Evolutionary conservation across 2,329 filamentous ascomycete species (phyloP), one percentile per base, ranked within the genome.

Genomic region (Helicocarpus griseus): DNA sequence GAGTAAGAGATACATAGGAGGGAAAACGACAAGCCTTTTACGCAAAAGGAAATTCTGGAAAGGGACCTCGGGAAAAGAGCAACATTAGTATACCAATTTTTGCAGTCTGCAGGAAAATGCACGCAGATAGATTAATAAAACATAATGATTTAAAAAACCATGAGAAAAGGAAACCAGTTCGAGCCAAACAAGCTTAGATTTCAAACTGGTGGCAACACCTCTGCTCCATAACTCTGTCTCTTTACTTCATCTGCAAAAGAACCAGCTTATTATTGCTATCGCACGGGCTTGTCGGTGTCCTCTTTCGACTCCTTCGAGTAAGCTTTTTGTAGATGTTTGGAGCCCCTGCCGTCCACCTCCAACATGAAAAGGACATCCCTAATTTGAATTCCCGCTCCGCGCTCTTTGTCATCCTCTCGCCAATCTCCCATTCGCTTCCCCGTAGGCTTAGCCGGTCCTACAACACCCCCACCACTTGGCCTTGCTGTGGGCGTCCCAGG

Each of bases 361-460:
- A 96, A 75, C 54, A 87, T 86, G 19, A 81, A 76, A 14, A 95
- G 74, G 73, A 89, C 83, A 67, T 96, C 91, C 50, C 91, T 79
- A 49, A 95, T 73, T 70, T 96, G 89, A 45, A 96, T 87, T 24
- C 84, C 83, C 58, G 77, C 79, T 29, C 88, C 89, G 63, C 85
- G 86, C 21, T 85, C 81, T 49, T 81, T 82, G 60, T 89, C 56
- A 36, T 52, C 85, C 67, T 96, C 89, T 53, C 87, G 79, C 78
- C 84, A 87, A 14, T 78, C 77, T n/a, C 87, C 87, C 35, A 88
- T 71, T 49, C 82, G 80, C 49, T 82, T 81, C 22, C 79, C 77
- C 21, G 11, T 51, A 14, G 47, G 61, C 55, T 53, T 67, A 64
- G 48, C 57, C 62, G 45, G 51, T 48, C 44, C 60, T 64, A 38